Evolutionary conservation across 2,329 filamentous ascomycete species (phyloP).

Genomic region (Emergomyces pasteurianus): DNA sequence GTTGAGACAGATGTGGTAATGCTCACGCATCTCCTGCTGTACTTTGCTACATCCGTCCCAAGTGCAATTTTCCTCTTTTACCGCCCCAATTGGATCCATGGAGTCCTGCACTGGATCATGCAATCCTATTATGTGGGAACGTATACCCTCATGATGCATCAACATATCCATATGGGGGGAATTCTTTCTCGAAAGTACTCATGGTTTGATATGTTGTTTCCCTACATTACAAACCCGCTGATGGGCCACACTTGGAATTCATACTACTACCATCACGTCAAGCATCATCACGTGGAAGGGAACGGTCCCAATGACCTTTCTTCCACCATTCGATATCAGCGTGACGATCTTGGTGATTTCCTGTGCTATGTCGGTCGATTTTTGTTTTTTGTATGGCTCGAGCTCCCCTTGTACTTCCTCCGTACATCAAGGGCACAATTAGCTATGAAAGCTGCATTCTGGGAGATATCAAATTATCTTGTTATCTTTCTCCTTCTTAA

Average conservation of each 20-base stretch:
- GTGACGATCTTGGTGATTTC: slow-evolving; percentile 56
- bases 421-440: slow-evolving; percentile 46
- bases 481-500: slow-evolving; percentile 41
- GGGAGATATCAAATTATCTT: slow-evolving; percentile 48
- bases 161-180: slow-evolving; percentile 69
- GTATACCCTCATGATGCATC: slow-evolving; percentile 73
- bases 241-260: slow-evolving; percentile 80
- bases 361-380: slow-evolving; percentile 63
- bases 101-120: slow-evolving; percentile 52
- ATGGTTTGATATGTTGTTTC: slow-evolving; percentile 53
- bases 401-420: slow-evolving; percentile 62
- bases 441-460: slow-evolving; percentile 46
- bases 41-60: slow-evolving; percentile 57
- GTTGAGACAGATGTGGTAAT: slow-evolving; percentile 64
- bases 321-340: slow-evolving; percentile 63
- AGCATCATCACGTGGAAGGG: slow-evolving; percentile 72
- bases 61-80: slow-evolving; percentile 55
- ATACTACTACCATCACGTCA: slow-evolving; percentile 77
- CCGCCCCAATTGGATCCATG: slow-evolving; percentile 57
- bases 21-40: slow-evolving; percentile 62
- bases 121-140: slow-evolving; percentile 57
- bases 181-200: slow-evolving; percentile 46
- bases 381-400: slow-evolving; percentile 60
- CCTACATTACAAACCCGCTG: slow-evolving; percentile 61
- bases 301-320: slow-evolving; percentile 68